Evolutionary conservation across 208 protist genomes (phyloP).

Genomic region (Leishmania tropica): DNA sequence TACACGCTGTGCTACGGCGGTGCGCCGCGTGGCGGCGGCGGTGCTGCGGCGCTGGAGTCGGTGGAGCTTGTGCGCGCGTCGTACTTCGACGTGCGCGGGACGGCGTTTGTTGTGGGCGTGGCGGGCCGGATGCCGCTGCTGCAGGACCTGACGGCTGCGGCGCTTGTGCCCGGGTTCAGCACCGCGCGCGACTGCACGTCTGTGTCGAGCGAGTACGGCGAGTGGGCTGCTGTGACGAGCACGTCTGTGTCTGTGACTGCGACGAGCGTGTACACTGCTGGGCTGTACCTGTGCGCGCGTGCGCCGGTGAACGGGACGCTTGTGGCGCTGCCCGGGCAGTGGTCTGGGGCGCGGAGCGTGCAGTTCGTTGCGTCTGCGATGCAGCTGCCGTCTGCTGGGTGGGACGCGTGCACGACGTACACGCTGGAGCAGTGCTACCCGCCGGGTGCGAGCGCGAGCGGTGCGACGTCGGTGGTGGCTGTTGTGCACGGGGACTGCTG

Average conservation of each 20-base stretch:
- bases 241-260: conserved; percentile 49
- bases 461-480: conserved; percentile 22
- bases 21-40: no score
- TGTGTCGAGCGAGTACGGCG: conserved; percentile 38
- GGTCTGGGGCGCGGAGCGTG: conserved; percentile 3
- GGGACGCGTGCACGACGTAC: conserved; percentile 34
- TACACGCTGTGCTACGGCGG: no score
- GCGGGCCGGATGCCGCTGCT: no score
- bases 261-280: conserved; percentile 3
- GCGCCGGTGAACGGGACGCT: conserved; percentile 53
- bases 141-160: no score
- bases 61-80: no score
- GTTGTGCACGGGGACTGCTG: conserved; percentile 67
- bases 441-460: conserved; percentile 27
- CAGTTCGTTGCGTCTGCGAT: conserved; percentile 33
- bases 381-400: conserved; percentile 35
- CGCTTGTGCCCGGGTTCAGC: conserved; percentile 66
- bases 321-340: conserved; percentile 36
- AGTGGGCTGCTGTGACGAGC: conserved; percentile 33
- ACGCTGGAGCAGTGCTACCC: conserved; percentile 36
- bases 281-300: conserved; percentile 58
- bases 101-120: no score
- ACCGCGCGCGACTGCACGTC: conserved; percentile 36
- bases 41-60: no score
- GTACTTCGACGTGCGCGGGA: no score